Evolutionary conservation across 192 early-diverging fungal genomes (phyloP).

Genomic region (Backusella westeae): DNA sequence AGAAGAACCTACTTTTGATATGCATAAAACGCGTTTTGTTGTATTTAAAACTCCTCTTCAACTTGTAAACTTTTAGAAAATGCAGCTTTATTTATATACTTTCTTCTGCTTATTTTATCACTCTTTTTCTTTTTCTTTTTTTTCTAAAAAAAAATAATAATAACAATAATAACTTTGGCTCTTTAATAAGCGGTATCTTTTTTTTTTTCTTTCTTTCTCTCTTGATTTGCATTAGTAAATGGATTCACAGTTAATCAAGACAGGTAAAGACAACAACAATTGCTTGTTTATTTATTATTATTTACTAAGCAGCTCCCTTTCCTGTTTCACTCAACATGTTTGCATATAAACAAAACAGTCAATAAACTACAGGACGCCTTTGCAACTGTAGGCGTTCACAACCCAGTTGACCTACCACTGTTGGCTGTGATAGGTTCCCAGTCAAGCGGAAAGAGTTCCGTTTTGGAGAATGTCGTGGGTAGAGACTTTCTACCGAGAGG

Average conservation of each 20-base stretch:
- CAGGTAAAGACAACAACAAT: slow-evolving; percentile 24
- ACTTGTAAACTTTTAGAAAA: neutral
- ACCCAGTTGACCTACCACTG: slow-evolving; percentile 87
- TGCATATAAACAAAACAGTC: slow-evolving; percentile 36
- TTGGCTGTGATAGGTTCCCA: slow-evolving; percentile 87
- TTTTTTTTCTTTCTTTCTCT: neutral
- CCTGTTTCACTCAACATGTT: neutral
- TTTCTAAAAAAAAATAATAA: too few relatives aligned
- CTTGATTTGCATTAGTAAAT: slow-evolving; percentile 20
- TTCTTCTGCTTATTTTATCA: neutral
- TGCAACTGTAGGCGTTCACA: slow-evolving; percentile 86
- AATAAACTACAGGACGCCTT: slow-evolving; percentile 91
- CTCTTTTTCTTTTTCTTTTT: neutral
- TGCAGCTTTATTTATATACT: neutral
- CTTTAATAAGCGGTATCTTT: neutral
- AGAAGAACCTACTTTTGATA: neutral
- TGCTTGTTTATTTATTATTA: neutral
- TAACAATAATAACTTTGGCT: too few relatives aligned
- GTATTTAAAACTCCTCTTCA: neutral
- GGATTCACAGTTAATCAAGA: slow-evolving; percentile 56
- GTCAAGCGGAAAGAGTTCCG: slow-evolving; percentile 93
- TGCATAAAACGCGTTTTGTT: neutral
- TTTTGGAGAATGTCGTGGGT: slow-evolving; percentile 99
- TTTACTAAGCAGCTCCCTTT: neutral
- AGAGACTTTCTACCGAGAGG: slow-evolving; percentile 98